phyloP scores from a whole-genome alignment of 805 yeast genomes.

The Debaryomyces prosopidis region DNA sequence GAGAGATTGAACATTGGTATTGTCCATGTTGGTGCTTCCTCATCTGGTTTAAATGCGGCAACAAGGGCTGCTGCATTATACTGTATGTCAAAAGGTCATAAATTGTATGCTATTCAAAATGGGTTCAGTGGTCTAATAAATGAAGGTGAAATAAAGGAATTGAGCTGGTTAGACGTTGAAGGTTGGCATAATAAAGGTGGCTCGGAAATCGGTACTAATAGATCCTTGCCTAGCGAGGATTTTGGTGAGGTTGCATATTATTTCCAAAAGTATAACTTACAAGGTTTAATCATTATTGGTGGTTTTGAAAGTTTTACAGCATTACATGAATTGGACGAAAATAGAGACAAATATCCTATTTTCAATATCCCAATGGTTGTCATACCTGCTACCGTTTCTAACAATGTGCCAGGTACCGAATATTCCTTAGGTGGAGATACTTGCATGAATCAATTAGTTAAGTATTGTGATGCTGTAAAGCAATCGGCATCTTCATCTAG shows the following conservation, averaged over 20 bases:
- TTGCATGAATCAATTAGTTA: slow-evolving; percentile 66
- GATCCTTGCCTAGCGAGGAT: slow-evolving; percentile 67
- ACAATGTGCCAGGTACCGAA: slow-evolving; percentile 82
- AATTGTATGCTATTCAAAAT: slow-evolving; percentile 67
- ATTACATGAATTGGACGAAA: slow-evolving; percentile 61
- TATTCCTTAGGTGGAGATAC: slow-evolving; percentile 77
- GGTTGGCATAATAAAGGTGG: slow-evolving; percentile 79
- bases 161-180: slow-evolving; percentile 69
- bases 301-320: slow-evolving; percentile 83
- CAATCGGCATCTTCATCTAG: slow-evolving; percentile 79
- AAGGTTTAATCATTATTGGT: slow-evolving; percentile 75
- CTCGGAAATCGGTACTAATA: slow-evolving; percentile 79
- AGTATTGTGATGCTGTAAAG: slow-evolving; percentile 76
- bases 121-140: slow-evolving; percentile 73
- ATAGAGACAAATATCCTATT: slow-evolving; percentile 62
- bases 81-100: slow-evolving; percentile 76
- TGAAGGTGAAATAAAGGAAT: slow-evolving; percentile 58
- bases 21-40: slow-evolving; percentile 78
- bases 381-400: slow-evolving; percentile 78
- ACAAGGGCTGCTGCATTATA: slow-evolving; percentile 72
- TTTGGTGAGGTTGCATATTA: slow-evolving; percentile 71
- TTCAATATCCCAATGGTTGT: slow-evolving; percentile 77
- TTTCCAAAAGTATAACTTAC: slow-evolving; percentile 64
- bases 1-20: slow-evolving; percentile 66
- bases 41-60: slow-evolving; percentile 79